Evolutionary conservation across 257 asterid genomes (phyloP), one percentile per base, ranked within the genome.

Genomic region (Capsicum chinense): DNA sequence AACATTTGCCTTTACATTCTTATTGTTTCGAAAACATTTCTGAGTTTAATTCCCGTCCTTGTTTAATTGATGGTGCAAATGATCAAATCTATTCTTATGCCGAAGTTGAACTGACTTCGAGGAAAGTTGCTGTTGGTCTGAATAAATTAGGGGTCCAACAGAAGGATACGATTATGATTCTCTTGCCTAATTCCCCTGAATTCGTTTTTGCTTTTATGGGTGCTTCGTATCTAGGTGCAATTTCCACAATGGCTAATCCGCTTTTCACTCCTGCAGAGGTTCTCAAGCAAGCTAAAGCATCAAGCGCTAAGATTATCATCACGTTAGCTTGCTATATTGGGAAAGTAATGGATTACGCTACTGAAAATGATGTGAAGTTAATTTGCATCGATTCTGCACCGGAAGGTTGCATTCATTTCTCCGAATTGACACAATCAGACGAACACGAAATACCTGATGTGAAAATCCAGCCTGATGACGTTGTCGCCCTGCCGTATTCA

Each of bases 401-500:
- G 48, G 83, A 89, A 9, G 92, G 91, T 8, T 92, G 94, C 62
- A 48, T 90, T 2, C 90, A 84, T 16, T 95, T 93, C 90, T 89
- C 97, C 0, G 91, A 87, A 48, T 83, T 96, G 56, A 64, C 85
- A 0, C 74, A 88, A 21, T 92, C 90, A 0, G 94, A 92, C 2
- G 98, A 92, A 48, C n/a, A 7, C 0, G 97, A 92, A 0, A 39
- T 92, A 74, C 95, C 98, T 79, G 92, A 84, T 48, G 97, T 90
- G 78, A 84, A 89, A n/a, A 89, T 94, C 78, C 57, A 56, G 56
- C 86, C 97, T 1, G 95, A 93, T 5, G 98, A 94, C 66, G 95
- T 88, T 87, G 98, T 96, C 85, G 97, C 98, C 5, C 89, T 96
- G 85, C 99, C 98, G 79, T 96, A 94, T 87, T 93, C 98, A 54